These are phyloP conservation scores for Russula lepida DNA, from an alignment of 768 basidiomycete genomes.

Conservation along the genomic window DNA sequence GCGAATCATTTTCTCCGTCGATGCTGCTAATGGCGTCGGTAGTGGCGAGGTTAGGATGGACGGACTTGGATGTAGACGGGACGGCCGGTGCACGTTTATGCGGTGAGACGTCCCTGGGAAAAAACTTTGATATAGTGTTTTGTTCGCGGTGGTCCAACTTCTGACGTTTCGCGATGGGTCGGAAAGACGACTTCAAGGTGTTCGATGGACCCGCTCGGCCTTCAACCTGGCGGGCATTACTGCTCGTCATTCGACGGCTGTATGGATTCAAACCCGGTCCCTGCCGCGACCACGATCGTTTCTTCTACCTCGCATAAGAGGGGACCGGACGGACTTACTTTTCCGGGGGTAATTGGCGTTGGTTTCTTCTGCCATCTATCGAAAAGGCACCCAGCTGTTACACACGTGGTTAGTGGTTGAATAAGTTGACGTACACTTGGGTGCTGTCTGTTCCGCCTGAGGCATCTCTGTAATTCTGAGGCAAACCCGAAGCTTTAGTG, in stretches of 20 bases:
- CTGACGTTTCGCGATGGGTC: background rate
- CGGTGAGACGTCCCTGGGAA: background rate
- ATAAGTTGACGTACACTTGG: background rate
- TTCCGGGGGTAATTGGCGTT: constrained; percentile 1
- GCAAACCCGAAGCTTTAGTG: background rate
- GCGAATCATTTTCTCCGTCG: constrained; percentile 3
- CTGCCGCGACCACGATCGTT: background rate
- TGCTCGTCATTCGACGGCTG: background rate
- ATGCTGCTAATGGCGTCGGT: constrained; percentile 1
- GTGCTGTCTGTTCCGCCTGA: background rate
- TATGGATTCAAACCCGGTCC: background rate
- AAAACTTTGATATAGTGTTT: background rate
- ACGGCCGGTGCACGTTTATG: background rate
- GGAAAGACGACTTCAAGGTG: background rate
- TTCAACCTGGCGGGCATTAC: background rate
- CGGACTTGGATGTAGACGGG: background rate
- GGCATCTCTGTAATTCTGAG: constrained; percentile 5
- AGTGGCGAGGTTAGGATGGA: background rate
- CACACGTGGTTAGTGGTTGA: background rate
- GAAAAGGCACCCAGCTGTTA: background rate
- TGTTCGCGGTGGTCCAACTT: background rate
- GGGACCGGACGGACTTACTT: background rate
- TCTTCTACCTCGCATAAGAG: background rate
- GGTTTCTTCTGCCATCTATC: background rate
- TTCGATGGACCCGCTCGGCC: background rate